Evolutionary conservation across 1,284 basidiomycete genomes (phyloP).

Genomic region (Trichosporon faecale): DNA sequence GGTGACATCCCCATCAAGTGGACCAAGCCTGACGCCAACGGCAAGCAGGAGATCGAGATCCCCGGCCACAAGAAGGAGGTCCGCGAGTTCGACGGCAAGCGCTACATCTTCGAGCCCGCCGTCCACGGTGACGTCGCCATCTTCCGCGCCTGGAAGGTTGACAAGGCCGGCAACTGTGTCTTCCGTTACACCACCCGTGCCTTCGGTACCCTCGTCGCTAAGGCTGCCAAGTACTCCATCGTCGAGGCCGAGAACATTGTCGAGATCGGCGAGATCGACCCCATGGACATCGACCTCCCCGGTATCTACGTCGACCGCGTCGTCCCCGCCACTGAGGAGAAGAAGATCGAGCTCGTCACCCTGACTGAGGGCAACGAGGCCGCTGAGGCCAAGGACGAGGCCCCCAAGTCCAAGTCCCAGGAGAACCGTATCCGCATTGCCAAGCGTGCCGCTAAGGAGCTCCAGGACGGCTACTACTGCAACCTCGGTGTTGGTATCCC

Average conservation of each 20-base stretch:
- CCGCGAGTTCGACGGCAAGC: conserved; percentile 73
- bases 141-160: conserved; percentile 91
- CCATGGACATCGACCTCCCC: conserved; percentile 75
- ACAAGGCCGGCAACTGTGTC: conserved; percentile 80
- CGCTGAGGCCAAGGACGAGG: conserved; percentile 23
- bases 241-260: conserved; percentile 95
- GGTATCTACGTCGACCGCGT: conserved; percentile 86
- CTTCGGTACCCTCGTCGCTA: conserved; percentile 81
- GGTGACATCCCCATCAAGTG: conserved; percentile 62
- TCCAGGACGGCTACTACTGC: conserved; percentile 81
- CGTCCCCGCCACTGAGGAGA: conserved; percentile 70
- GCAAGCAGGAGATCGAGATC: conserved; percentile 57
- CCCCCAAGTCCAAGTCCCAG: conserved; percentile 28
- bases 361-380: conserved; percentile 41
- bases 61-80: conserved; percentile 74
- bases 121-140: conserved; percentile 86
- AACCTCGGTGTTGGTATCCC: conserved; percentile 81
- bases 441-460: conserved; percentile 74
- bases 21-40: conserved; percentile 36
- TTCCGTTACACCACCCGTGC: conserved; percentile 87
- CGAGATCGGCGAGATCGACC: conserved; percentile 75
- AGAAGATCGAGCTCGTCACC: conserved; percentile 73
- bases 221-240: conserved; percentile 84
- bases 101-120: conserved; percentile 82
- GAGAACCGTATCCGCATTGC: conserved; percentile 69